A percentile compares a stretch with the other conserved stretches of the same genome.
Evolutionary conservation across 2,329 filamentous ascomycete species (phyloP).

Genomic region (Botrytis sinoallii): DNA sequence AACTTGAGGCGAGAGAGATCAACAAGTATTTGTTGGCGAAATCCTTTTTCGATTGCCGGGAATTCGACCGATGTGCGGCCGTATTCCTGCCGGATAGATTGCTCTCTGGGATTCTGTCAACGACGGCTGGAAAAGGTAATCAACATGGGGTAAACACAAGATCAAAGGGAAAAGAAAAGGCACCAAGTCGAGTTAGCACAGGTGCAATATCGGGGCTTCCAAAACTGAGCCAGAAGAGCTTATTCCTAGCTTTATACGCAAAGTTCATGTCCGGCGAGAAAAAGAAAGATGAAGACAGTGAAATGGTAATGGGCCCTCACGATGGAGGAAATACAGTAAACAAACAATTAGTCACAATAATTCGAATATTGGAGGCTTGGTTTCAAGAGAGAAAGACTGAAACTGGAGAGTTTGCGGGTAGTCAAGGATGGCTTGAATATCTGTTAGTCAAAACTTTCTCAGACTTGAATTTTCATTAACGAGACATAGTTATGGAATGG

Average conservation of each 20-base stretch:
- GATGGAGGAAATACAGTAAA: constrained; percentile 83
- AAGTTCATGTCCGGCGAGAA: constrained; percentile 94
- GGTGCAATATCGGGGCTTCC: constrained; percentile 43
- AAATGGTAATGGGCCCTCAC: constrained; percentile 93
- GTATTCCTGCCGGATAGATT: constrained; percentile 82
- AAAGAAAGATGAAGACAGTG: constrained; percentile 90
- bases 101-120: constrained; percentile 61
- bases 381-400: constrained; percentile 63
- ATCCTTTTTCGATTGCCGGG: constrained; percentile 89
- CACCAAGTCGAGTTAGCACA: constrained; percentile 21
- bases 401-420: constrained; percentile 57
- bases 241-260: constrained; percentile 90
- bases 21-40: constrained; percentile 87
- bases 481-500: constrained; percentile 69
- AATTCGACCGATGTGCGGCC: constrained; percentile 89
- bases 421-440: constrained; percentile 93
- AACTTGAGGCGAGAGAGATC: constrained; percentile 74
- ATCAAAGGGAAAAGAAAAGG: constrained; percentile 60
- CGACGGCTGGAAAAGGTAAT: constrained; percentile 38
- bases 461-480: constrained; percentile 23
- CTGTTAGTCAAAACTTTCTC: constrained; percentile 46
- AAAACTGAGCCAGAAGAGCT: constrained; percentile 78
- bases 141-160: constrained; percentile 46
- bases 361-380: constrained; percentile 75
- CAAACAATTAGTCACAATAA: constrained; percentile 75